Base-by-base conservation (phyloP, 1,284 basidiomycete genomes). In the Quambalaria eucalypti region DNA sequence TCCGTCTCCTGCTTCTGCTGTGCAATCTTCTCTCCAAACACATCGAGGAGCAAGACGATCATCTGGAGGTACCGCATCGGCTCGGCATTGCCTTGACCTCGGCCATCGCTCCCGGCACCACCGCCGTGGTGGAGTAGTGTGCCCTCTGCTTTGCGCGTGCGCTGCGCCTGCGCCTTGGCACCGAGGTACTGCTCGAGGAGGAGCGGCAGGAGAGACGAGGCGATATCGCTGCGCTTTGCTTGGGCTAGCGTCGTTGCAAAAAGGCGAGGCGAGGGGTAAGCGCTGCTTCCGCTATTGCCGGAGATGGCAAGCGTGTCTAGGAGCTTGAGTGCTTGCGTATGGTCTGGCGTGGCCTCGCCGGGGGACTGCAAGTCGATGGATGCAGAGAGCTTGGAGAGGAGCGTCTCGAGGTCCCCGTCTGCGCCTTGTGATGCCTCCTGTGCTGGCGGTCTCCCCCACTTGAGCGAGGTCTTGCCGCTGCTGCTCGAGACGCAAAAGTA, bases 31-130 rank as follows among this genome's bases (percentile, higher is more conserved):
- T 62, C 44, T 1, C 68, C 70, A 38, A 74, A 72, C n/a, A 60
- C 59, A 28, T 70, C 65, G 29, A 73, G 57, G 3, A 73, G 60
- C 44, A 65, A 61, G 51, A 68, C 40, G n/a, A 74, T 57, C 21
- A 66, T 31, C 52, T 74, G 71, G 28, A 74, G 57, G 36, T 62
- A 33, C 31, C 31, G 16, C 9, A 33, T 8, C 31, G 31, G 9
- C 16, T 8, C 16, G 31, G 31, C 31, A 16, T 16, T 33, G 9
- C 31, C 28, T 6, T 19, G 19, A n/a, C 7, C 8, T 7, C 31
- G 31, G 9, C 16, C 31, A 33, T 16, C 9, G 8, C 31, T 16
- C 14, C 38, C 9, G 10, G 21, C 16, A 14, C 40, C 19, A 46
- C 52, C 44, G 23, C 21, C 23, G n/a, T 47, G 30, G 28, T 53